A percentile compares a stretch with the other conserved stretches of the same genome.
Conservation (phyloP, 257 asterid species). For the Handroanthus guayacan region DNA sequence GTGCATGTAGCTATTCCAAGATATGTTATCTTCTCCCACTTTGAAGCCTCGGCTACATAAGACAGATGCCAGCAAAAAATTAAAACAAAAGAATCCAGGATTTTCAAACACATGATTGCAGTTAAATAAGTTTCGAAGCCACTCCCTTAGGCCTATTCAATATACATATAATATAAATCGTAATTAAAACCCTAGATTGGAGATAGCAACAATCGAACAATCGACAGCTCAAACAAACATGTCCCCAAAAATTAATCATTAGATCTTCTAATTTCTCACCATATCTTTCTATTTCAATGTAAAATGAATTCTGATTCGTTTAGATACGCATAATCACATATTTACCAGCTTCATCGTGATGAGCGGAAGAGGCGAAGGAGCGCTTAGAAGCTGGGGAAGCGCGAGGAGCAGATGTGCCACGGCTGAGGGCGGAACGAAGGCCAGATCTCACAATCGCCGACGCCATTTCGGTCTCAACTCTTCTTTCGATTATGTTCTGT, state of each 20-base stretch:
- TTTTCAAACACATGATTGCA: not conserved
- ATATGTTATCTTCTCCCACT: conserved; percentile 82
- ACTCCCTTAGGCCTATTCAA: not conserved
- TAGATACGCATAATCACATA: not conserved
- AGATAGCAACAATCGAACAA: not conserved
- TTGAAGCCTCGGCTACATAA: conserved; percentile 70
- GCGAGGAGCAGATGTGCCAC: conserved; percentile 51
- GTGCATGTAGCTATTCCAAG: conserved; percentile 57
- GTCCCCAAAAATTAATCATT: not conserved
- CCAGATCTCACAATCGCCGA: conserved; percentile 72
- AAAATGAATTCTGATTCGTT: not conserved
- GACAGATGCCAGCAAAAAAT: not conserved
- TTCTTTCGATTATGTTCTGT: not conserved
- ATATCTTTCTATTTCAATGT: not conserved
- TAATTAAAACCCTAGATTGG: conserved; percentile 21
- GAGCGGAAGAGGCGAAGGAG: conserved; percentile 56
- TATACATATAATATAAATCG: not conserved
- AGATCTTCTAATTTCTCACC: not conserved
- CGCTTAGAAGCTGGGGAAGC: conserved; percentile 53
- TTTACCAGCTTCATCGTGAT: conserved; percentile 75
- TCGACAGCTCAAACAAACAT: not conserved
- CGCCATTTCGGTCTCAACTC: conserved; percentile 52
- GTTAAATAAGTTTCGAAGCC: not conserved
- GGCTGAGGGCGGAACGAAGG: conserved; percentile 66
- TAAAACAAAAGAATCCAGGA: not conserved